These are phyloP conservation scores for Termitomyces sp. DNA, from an alignment of 768 basidiomycete species.

Conservation along the genomic window DNA sequence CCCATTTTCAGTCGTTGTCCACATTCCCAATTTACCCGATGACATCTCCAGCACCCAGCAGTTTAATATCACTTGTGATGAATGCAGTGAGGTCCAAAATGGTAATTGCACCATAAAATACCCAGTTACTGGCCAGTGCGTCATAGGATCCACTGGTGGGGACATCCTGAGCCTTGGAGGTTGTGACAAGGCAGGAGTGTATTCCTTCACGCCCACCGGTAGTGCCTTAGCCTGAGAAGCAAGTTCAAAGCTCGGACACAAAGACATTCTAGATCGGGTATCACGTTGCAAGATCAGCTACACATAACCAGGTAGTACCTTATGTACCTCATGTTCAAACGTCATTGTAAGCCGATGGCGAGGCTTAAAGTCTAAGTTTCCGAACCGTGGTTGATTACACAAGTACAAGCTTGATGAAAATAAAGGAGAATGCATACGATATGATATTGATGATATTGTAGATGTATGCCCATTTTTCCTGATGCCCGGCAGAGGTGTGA, in stretches of 20 bases:
- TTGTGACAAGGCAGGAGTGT: conserved; percentile 8
- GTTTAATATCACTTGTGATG: conserved; percentile 11
- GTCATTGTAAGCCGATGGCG: too few relatives aligned
- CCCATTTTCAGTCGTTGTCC: neutral
- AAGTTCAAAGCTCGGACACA: too few relatives aligned
- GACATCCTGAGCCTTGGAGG: conserved; percentile 5
- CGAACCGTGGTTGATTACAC: too few relatives aligned
- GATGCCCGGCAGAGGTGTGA: too few relatives aligned
- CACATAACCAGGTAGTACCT: neutral
- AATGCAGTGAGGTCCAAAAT: conserved; percentile 1
- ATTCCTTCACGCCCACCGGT: neutral
- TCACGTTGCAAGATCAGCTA: neutral
- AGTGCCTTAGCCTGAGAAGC: neutral
- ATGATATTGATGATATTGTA: too few relatives aligned
- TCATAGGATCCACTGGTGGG: conserved; percentile 5
- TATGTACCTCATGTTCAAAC: neutral
- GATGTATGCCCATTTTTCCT: too few relatives aligned
- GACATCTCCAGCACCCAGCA: conserved; percentile 7
- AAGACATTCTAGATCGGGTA: too few relatives aligned
- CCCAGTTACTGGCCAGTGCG: conserved; percentile 8
- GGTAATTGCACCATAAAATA: conserved; percentile 8
- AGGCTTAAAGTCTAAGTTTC: too few relatives aligned
- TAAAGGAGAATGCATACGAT: too few relatives aligned
- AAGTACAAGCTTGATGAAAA: too few relatives aligned
- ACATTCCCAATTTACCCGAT: neutral